Percentiles rank a stretch among this genome's conserved stretches.
Evolutionary conservation across 768 basidiomycete species (phyloP).

Genomic region (Russula emetica): DNA sequence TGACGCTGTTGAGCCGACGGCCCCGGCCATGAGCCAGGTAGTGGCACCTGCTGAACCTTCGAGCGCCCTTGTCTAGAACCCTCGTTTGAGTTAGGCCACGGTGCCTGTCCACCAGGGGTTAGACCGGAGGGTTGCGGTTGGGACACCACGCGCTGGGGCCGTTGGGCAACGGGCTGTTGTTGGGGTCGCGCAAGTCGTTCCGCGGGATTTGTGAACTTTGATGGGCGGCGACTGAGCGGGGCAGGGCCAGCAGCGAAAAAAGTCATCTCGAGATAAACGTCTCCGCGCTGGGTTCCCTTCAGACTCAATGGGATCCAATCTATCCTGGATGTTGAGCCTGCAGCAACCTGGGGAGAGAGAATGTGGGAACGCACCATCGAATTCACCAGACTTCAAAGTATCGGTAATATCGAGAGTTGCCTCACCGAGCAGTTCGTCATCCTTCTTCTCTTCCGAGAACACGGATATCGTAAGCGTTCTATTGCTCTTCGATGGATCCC

Average conservation of each 20-base stretch:
- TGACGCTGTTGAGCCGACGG: conserved; percentile 11
- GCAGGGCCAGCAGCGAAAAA: conserved; percentile 72
- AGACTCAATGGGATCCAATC: conserved; percentile 65
- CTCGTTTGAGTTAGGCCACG: background rate
- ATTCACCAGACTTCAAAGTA: conserved; percentile 81
- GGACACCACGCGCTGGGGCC: background rate
- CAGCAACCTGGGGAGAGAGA: background rate
- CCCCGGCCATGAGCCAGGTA: conserved; percentile 20
- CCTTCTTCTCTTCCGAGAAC: conserved; percentile 73
- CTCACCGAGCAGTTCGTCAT: conserved; percentile 72
- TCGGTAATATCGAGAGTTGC: conserved; percentile 71
- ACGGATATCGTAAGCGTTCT: conserved; percentile 70
- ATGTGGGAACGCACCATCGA: conserved; percentile 63
- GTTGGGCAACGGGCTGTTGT: conserved; percentile 6
- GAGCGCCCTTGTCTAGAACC: conserved; percentile 7
- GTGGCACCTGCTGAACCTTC: conserved; percentile 5
- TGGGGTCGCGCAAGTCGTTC: conserved; percentile 23
- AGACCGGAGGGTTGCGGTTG: background rate
- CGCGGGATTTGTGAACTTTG: conserved; percentile 30
- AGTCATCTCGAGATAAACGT: conserved; percentile 90
- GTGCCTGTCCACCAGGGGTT: conserved; percentile 5
- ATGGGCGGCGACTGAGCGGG: conserved; percentile 37
- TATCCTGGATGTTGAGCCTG: conserved; percentile 29
- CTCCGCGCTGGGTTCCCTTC: conserved; percentile 67
- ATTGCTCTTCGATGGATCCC: conserved; percentile 49